These are phyloP conservation scores for Rhododendron griersonianum DNA, from an alignment of 148 eudicot genomes.

Conservation along the genomic window DNA sequence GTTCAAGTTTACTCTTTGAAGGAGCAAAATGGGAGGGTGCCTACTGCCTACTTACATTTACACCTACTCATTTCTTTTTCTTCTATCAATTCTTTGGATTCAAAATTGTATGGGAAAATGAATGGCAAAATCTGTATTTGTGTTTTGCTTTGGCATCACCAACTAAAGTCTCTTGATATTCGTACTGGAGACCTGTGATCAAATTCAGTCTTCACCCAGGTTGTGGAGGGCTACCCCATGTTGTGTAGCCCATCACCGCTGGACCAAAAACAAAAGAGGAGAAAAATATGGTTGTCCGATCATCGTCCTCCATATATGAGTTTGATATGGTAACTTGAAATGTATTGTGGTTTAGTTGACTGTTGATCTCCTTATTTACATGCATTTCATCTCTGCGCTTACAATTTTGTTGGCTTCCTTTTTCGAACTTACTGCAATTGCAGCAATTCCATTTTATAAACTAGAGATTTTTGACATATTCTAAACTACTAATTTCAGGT, in stretches of 20 bases:
- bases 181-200: neutral
- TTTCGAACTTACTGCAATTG: neutral
- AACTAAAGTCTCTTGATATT: neutral
- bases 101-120: neutral
- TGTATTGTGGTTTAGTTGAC: neutral
- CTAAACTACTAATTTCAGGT: conserved; percentile 46
- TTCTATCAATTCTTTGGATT: neutral
- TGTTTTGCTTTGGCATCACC: neutral
- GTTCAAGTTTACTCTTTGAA: neutral
- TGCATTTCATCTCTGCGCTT: neutral
- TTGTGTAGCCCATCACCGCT: neutral
- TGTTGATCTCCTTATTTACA: neutral
- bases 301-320: neutral
- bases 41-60: neutral
- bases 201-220: neutral
- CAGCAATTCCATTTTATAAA: neutral
- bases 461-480: neutral
- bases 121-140: neutral
- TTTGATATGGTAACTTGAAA: neutral
- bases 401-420: neutral
- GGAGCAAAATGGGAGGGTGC: neutral
- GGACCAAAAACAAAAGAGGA: neutral
- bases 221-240: neutral
- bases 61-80: neutral
- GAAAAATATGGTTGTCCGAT: neutral